Evolutionary conservation across 768 basidiomycete species (phyloP), one percentile per base, ranked within the genome.

Genomic region (Postia placenta): DNA sequence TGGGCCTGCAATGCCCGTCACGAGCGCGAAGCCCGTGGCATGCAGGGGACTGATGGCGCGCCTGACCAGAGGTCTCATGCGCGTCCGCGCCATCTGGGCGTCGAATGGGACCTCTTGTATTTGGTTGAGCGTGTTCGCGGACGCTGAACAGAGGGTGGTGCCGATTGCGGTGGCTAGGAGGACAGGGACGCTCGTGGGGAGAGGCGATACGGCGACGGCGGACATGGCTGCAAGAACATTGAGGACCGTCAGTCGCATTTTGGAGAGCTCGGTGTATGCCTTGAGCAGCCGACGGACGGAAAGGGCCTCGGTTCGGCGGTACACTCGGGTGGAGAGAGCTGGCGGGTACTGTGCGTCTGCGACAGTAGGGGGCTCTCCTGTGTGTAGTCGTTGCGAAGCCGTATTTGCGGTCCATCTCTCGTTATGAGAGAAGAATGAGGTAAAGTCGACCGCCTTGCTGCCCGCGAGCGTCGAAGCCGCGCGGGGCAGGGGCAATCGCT

Each of bases 71-170:
- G 95, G 93, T 15, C 96, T 74, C 47, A 75, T 83, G 25, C 94
- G 80, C 0, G 96, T 98, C 40, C 96, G 80, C 0, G 83, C 76
- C 85, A 97, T 98, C 63, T 99, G 96, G 0, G 96, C 94, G 60
- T 99, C 96, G 55, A 92, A 90, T 0, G 96, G 96, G 5, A 90
- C 74, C 67, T 99, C 96, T 60, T 93, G 86, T 2, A 98, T 71
- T 65, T 99, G 92, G 68, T 99, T 99, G 59, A 96, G 74, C 2
- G 95, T 78, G 63, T 97, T 97, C 24, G 96, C 96, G 0, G 93
- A 89, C 2, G 92, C 91, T 4, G 87, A 85, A 64, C 93, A 96
- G 37, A 99, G 75, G 0, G 85, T 81, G 0, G 94, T 97, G 35
- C 96, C 96, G 23, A 87, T 61, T 0, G 94, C 92, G 0, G 94